These are phyloP conservation scores for Rhodotorula sp. DNA, from an alignment of 1,284 basidiomycete genomes.

Conservation along the genomic window DNA sequence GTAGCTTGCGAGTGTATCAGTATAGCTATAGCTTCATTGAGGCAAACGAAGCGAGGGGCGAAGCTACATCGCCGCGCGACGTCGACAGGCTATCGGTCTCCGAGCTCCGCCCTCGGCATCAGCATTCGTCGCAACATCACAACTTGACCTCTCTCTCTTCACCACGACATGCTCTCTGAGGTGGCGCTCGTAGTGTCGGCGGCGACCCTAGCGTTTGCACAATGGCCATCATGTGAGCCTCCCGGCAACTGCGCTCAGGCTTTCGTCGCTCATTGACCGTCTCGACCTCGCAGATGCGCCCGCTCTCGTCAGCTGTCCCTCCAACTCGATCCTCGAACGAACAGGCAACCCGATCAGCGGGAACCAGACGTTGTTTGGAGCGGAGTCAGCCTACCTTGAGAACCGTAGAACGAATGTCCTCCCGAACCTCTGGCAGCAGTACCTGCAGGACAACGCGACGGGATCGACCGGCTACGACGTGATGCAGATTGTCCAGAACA, in stretches of 20 bases:
- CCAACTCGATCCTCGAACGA: conserved; percentile 6
- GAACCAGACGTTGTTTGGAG: conserved; percentile 17
- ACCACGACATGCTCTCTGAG: neutral
- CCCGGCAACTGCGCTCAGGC: neutral
- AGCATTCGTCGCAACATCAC: too few species aligned
- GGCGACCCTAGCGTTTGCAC: neutral
- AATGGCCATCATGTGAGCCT: neutral
- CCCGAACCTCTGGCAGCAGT: conserved; percentile 11
- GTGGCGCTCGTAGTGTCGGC: neutral
- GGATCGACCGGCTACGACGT: conserved; percentile 32
- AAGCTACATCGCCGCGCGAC: too few species aligned
- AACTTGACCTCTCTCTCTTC: too few species aligned
- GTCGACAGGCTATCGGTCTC: too few species aligned
- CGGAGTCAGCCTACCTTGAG: conserved; percentile 23
- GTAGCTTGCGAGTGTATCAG: too few species aligned
- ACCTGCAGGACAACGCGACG: conserved; percentile 23
- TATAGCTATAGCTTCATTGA: too few species aligned
- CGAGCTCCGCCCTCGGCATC: too few species aligned
- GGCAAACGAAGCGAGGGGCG: too few species aligned
- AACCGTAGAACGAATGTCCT: conserved; percentile 15
- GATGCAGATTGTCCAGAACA: neutral
- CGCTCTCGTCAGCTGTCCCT: conserved; percentile 15
- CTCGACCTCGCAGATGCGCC: conserved; percentile 24
- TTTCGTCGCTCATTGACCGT: neutral
- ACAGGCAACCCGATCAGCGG: conserved; percentile 17